Evolutionary conservation across 768 basidiomycete genomes (phyloP), one percentile per base, ranked within the genome.

Genomic region (Tricholoma sp.): DNA sequence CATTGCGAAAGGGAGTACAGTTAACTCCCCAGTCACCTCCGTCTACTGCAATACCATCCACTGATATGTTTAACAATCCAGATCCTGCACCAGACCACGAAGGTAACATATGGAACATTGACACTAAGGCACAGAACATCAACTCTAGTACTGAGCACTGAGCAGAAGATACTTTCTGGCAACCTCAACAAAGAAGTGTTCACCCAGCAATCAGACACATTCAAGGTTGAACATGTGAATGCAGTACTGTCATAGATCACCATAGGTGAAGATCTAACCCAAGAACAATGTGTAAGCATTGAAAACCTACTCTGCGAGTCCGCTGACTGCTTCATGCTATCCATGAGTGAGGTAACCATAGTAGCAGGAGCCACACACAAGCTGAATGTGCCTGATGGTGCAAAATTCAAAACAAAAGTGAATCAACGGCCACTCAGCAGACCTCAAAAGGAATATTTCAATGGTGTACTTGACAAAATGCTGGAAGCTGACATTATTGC

Each of bases 311-410:
- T 79, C 0, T 27, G 4, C 0, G 58, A 71, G 39, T 74, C 66
- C 55, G 72, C 77, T 0, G 76, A 78, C 57, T 64, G 68, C 39
- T 80, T 76, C 55, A 73, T 75, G 5, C 58, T 78, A 3, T 69
- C 71, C 0, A 59, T 78, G 12, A 67, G 67, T 27, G 75, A 79
- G 55, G 76, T 79, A 1, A 50, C 58, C 57, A 0, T 43, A 24
- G 70, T 78, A 0, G 43, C 64, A 4, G 71, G 69, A 2, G 69
- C 67, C 2, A 63, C 62, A 1, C 76, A 79, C 58, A 60, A 54
- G 2, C 65, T 79, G 9, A 64, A 73, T 49, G 64, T 79, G 3
- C 71, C 71, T 0, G 45, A 60, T 14, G 67, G 62, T 2, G 39
- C 63, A 0, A 67, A 51, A 11, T 73, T 79, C 59, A 59, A 61